Conservation (phyloP, 768 basidiomycete genomes). For the Russula abietina region DNA sequence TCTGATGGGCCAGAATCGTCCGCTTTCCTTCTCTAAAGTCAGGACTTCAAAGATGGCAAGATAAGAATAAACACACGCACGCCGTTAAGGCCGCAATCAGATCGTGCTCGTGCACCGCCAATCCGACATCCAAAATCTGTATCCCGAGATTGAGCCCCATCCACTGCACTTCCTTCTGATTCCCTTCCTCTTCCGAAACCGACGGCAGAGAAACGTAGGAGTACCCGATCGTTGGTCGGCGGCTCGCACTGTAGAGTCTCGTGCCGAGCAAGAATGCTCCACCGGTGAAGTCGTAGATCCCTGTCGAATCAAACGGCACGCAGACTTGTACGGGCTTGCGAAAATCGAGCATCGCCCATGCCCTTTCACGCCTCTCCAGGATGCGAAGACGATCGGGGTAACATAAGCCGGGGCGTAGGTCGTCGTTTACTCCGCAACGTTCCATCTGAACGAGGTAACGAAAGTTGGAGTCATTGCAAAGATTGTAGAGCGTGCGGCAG, state of each 20-base stretch:
- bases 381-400: conserved; percentile 14
- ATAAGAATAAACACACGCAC: conserved; percentile 6
- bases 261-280: conserved; percentile 24
- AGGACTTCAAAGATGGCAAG: not conserved
- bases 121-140: conserved; percentile 21
- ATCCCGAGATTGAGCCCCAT: not conserved
- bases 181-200: not conserved
- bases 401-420: conserved; percentile 1
- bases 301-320: conserved; percentile 19
- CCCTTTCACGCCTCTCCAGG: conserved; percentile 17
- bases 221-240: conserved; percentile 12
- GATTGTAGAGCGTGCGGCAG: conserved; percentile 7
- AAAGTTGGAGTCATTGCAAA: conserved; percentile 4
- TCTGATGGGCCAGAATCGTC: not conserved
- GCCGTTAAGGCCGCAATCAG: conserved; percentile 18
- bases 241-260: not conserved
- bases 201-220: conserved; percentile 19
- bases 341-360: conserved; percentile 17
- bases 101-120: conserved; percentile 23
- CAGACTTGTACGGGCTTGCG: not conserved
- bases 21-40: conserved; percentile 4
- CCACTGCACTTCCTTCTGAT: conserved; percentile 3
- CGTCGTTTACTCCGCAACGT: conserved; percentile 14
- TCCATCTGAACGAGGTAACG: conserved; percentile 22
- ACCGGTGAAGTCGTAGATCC: conserved; percentile 26